Conservation (phyloP, 106 monocot genomes). For the Dioscorea zingiberensis region DNA sequence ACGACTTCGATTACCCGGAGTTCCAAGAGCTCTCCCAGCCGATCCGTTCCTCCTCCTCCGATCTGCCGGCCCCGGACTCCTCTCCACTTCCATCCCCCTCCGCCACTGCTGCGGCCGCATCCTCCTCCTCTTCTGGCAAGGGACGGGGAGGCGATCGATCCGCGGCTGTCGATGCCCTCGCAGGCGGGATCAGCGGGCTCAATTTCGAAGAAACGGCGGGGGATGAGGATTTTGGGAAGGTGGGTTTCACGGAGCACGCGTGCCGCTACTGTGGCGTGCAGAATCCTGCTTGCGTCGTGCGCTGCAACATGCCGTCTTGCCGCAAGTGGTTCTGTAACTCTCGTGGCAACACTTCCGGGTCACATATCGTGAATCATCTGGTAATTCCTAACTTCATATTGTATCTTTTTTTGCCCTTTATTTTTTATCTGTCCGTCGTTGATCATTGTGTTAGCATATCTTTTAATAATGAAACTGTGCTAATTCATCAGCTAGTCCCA, state of each 20-base stretch:
- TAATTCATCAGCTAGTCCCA: too few species aligned
- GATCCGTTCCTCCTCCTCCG: slow-evolving; percentile 15
- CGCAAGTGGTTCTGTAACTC: slow-evolving; percentile 99
- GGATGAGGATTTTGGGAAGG: slow-evolving; percentile 70
- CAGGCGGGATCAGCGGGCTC: slow-evolving; percentile 57
- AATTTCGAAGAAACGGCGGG: slow-evolving; percentile 86
- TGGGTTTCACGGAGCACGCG: slow-evolving; percentile 79
- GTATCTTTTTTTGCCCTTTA: too few species aligned
- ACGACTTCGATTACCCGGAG: slow-evolving; percentile 76
- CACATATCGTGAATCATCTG: slow-evolving; percentile 98
- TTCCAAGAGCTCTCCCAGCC: slow-evolving; percentile 88
- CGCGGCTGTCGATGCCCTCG: slow-evolving; percentile 39
- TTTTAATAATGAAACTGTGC: too few species aligned
- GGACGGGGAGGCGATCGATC: slow-evolving; percentile 4
- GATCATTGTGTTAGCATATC: too few species aligned
- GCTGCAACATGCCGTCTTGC: slow-evolving; percentile 90
- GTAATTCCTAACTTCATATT: slow-evolving; percentile 14
- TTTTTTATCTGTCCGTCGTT: too few species aligned
- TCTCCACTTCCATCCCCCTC: slow-evolving; percentile 15
- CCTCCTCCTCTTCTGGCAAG: slow-evolving; percentile 20
- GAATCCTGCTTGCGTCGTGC: slow-evolving; percentile 89
- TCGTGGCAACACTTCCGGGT: slow-evolving; percentile 91
- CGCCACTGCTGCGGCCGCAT: slow-evolving; percentile 2
- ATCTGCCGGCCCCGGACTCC: slow-evolving; percentile 13
- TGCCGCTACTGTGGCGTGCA: slow-evolving; percentile 92